A percentile compares a stretch with the other conserved stretches of the same genome.
phyloP scores from a whole-genome alignment of 1,284 basidiomycete genomes.

The Heterobasidion parviporum region DNA sequence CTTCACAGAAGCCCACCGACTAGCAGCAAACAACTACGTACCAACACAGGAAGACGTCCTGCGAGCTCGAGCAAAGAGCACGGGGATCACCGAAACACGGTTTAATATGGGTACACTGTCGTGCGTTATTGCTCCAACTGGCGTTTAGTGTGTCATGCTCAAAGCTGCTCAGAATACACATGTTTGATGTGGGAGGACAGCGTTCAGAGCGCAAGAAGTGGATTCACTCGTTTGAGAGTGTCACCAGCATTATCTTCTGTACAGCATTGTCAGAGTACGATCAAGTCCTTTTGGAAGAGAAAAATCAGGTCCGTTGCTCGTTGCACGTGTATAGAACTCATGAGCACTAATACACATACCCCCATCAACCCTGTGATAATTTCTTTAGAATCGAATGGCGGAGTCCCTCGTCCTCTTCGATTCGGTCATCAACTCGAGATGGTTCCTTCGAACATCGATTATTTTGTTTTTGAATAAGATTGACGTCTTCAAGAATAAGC shows the following conservation, averaged over 20 bases:
- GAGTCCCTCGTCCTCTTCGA: conserved; percentile 93
- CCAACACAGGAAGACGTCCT: conserved; percentile 90
- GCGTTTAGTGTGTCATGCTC: neutral
- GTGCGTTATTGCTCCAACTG: conserved; percentile 23
- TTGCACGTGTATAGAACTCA: too few relatives aligned
- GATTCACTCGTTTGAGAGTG: conserved; percentile 92
- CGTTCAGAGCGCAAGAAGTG: conserved; percentile 92
- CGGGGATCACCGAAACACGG: conserved; percentile 89
- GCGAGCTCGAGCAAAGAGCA: conserved; percentile 84
- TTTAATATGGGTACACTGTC: conserved; percentile 64
- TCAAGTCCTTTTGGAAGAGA: conserved; percentile 78
- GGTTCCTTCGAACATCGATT: conserved; percentile 92
- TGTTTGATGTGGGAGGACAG: conserved; percentile 94
- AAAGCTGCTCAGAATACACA: conserved; percentile 62
- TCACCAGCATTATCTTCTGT: conserved; percentile 94
- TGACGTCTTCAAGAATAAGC: conserved; percentile 90
- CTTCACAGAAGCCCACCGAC: conserved; percentile 79
- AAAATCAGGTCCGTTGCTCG: conserved; percentile 51
- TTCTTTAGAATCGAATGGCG: conserved; percentile 81
- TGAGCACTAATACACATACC: too few relatives aligned
- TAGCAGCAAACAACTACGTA: conserved; percentile 73
- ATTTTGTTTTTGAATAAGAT: conserved; percentile 96
- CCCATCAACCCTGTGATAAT: neutral
- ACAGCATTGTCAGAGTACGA: conserved; percentile 94
- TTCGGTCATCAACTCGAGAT: conserved; percentile 93